A percentile compares a stretch with the other conserved stretches of the same genome.
Conservation (phyloP, 345 rosid genomes). For the Hibiscus trionum region DNA sequence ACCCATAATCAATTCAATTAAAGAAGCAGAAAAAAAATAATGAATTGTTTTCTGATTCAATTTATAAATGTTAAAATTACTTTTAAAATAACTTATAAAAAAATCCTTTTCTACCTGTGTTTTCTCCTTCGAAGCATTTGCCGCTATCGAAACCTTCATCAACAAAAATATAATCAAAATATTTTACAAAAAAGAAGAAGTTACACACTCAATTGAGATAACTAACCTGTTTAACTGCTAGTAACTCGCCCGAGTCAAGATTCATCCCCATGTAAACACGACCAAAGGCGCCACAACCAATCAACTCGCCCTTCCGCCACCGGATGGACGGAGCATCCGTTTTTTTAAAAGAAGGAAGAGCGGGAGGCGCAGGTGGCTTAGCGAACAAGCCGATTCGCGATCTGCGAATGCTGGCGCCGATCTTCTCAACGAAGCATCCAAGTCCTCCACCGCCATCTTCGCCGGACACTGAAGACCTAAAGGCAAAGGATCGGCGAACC, state of each 20-base stretch:
- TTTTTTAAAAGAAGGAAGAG: constrained; percentile 30
- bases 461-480: constrained; percentile 44
- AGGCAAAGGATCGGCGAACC: constrained; percentile 72
- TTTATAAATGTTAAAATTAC: no score
- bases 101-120: constrained; percentile 34
- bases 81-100: no score
- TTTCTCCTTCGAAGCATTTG: constrained; percentile 62
- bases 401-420: constrained; percentile 64
- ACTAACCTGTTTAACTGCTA: constrained; percentile 57
- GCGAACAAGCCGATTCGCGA: constrained; percentile 56
- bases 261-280: constrained; percentile 71
- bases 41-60: not conserved
- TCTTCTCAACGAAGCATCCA: constrained; percentile 55
- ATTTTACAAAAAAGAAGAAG: not conserved
- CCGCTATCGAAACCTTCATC: constrained; percentile 51
- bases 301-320: constrained; percentile 74
- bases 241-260: constrained; percentile 77
- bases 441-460: constrained; percentile 39
- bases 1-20: not conserved
- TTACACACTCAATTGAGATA: constrained; percentile 5
- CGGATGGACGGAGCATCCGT: constrained; percentile 55
- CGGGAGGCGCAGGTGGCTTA: constrained; percentile 38
- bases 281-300: constrained; percentile 66
- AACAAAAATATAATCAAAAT: not conserved
- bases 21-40: constrained; percentile 9